Conservation (phyloP, 306 rosid species). For the Comarum palustre region DNA sequence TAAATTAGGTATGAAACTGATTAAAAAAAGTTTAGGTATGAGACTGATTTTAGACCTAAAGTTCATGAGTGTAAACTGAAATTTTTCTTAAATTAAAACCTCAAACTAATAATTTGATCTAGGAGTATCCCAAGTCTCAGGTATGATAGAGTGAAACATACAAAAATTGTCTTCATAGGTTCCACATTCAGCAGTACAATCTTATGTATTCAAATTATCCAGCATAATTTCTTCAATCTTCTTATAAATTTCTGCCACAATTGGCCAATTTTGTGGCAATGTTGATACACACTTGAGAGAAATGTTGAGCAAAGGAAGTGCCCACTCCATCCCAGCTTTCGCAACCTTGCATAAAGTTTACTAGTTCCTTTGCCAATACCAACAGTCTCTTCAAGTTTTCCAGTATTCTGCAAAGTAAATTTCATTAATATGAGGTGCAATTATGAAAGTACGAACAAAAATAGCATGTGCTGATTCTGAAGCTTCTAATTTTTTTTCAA, state of each 20-base stretch:
- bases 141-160: conserved; percentile 52
- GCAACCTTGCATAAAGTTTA: conserved; percentile 41
- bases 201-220: conserved; percentile 18
- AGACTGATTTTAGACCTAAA: too few species aligned
- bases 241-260: conserved; percentile 38
- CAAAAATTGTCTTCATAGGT: conserved; percentile 33
- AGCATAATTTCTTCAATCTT: conserved; percentile 51
- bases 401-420: conserved; percentile 26
- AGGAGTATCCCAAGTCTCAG: conserved; percentile 52
- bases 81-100: background rate
- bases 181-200: conserved; percentile 25
- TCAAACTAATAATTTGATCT: conserved; percentile 54
- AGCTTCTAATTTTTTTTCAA: background rate
- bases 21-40: too few species aligned
- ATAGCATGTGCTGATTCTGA: background rate
- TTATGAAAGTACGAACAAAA: background rate
- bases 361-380: conserved; percentile 40
- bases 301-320: conserved; percentile 39
- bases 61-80: too few species aligned
- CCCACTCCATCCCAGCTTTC: conserved; percentile 43
- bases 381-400: conserved; percentile 37
- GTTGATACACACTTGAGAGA: conserved; percentile 55
- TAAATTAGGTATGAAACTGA: too few species aligned
- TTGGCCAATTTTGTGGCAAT: conserved; percentile 52
- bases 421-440: background rate